phyloP scores from a whole-genome alignment of 257 asterid species.

The Prunella vulgaris region DNA sequence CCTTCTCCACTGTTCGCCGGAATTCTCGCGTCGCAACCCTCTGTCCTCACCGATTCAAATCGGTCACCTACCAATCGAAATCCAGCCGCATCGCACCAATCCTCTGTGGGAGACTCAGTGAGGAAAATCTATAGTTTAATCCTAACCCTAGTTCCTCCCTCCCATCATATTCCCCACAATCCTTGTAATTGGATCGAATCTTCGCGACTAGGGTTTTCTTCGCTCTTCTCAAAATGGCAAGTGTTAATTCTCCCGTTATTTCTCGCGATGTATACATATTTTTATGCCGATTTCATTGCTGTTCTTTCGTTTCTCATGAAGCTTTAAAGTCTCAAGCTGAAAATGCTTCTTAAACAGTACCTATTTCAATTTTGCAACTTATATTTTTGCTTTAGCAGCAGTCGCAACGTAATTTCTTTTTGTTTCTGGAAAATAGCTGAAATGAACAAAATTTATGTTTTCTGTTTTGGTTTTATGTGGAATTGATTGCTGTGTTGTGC shows the following conservation, averaged over 20 bases:
- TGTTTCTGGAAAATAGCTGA: conserved; percentile 9
- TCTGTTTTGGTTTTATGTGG: conserved; percentile 8
- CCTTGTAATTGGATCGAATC: conserved; percentile 23
- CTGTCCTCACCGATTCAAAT: no score
- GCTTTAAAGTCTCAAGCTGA: conserved; percentile 1
- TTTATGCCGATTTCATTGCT: background rate
- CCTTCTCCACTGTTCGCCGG: no score
- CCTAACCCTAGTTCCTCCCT: conserved; percentile 27
- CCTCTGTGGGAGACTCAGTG: conserved; percentile 22
- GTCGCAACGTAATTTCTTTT: background rate
- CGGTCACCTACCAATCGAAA: no score
- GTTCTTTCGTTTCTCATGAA: conserved; percentile 3
- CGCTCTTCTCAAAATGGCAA: conserved; percentile 38
- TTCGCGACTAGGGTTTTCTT: conserved; percentile 24
- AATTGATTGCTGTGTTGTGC: conserved; percentile 19
- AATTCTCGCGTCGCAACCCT: no score
- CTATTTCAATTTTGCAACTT: background rate
- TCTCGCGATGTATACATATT: background rate
- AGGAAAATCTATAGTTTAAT: conserved; percentile 26
- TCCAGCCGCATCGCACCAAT: no score
- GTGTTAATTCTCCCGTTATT: conserved; percentile 9
- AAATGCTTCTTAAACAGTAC: conserved; percentile 15
- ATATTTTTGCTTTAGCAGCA: conserved; percentile 8
- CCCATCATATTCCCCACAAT: conserved; percentile 16
- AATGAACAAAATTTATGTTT: background rate